Evolutionary conservation across 306 rosid genomes (phyloP), one percentile per base, ranked within the genome.

Genomic region (Cicer yamashitae): DNA sequence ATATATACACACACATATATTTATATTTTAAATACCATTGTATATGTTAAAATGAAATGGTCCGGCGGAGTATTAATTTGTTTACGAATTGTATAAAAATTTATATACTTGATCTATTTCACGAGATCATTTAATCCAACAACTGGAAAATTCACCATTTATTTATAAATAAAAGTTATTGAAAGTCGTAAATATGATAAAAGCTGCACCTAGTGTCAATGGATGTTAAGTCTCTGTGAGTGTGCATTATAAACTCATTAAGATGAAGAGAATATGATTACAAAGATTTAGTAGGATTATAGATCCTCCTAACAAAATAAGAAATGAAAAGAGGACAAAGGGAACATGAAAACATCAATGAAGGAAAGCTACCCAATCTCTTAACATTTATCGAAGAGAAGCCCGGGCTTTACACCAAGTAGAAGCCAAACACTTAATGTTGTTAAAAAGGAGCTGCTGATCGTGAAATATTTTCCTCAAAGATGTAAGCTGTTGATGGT

Each of bases 311-410:
- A 41, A 64, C 39, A 41, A 7, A 66, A 18, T 43, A 20, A 10
- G 38, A 66, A 15, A 10, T 6, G 20, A 9, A 15, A 64, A 64
- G 17, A 63, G 46, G 25, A 15, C 50, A 66, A 66, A 44, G 71
- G 34, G 18, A 44, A 66, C 54, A 45, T 18, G 71, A 66, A 58
- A 45, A 44, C 70, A 66, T 45, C 56, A 66, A 66, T 20, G 40
- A 44, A 66, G 54, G 7, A 44, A 66, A 66, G 71, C 54, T 20
- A 10, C 17, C 54, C 40, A 45, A 44, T 66, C 8, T 44, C 40
- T 45, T 22, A 20, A 45, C 41, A 44, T 66, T 43, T 44, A 13
- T 44, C 13, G n/a, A 44, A 66, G 39, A 22, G 64, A 66, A 18
- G 43, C 40, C 18, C 2, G 54, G 71, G 53, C 71, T 44, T 66